Evolutionary conservation across 2,329 filamentous ascomycete species (phyloP).

Genomic region (Aspergillus niger): DNA sequence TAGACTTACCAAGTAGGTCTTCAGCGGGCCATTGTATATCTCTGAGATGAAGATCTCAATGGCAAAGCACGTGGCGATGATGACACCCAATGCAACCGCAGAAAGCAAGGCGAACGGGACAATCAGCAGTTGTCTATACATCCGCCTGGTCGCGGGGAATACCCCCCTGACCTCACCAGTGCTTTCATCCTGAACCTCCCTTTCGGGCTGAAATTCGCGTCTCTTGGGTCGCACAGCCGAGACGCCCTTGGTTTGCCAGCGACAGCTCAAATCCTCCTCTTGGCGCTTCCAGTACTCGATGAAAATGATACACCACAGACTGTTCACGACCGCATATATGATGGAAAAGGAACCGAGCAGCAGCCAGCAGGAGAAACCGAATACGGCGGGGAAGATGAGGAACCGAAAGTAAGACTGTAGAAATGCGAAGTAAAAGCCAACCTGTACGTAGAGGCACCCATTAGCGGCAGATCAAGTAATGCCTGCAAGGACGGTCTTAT

Average conservation of each 20-base stretch:
- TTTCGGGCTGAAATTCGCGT: slow-evolving; percentile 77
- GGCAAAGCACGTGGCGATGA: slow-evolving; percentile 87
- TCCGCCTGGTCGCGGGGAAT: slow-evolving; percentile 74
- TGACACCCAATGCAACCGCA: slow-evolving; percentile 70
- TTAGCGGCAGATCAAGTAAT: background rate
- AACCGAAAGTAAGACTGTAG: slow-evolving; percentile 92
- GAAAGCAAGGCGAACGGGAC: slow-evolving; percentile 85
- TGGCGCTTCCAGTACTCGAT: slow-evolving; percentile 97
- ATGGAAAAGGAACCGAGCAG: slow-evolving; percentile 81
- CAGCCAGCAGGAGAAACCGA: slow-evolving; percentile 78
- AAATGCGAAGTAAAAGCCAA: slow-evolving; percentile 96
- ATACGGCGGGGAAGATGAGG: slow-evolving; percentile 75
- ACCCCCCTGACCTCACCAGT: slow-evolving; percentile 78
- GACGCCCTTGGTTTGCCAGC: slow-evolving; percentile 88
- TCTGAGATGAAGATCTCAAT: slow-evolving; percentile 98
- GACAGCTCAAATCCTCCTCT: slow-evolving; percentile 81
- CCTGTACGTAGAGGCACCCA: slow-evolving; percentile 43
- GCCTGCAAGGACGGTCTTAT: background rate
- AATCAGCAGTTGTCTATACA: slow-evolving; percentile 82
- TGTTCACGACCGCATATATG: slow-evolving; percentile 81
- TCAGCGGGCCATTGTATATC: slow-evolving; percentile 88
- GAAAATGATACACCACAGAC: slow-evolving; percentile 84
- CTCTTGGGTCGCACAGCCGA: slow-evolving; percentile 78
- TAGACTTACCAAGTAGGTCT: slow-evolving; percentile 71
- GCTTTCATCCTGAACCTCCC: slow-evolving; percentile 73